Evolutionary conservation across 225 moss, liverwort and hornwort genomes (phyloP), one percentile per base, ranked within the genome.

Genomic region (Neckera pumila): DNA sequence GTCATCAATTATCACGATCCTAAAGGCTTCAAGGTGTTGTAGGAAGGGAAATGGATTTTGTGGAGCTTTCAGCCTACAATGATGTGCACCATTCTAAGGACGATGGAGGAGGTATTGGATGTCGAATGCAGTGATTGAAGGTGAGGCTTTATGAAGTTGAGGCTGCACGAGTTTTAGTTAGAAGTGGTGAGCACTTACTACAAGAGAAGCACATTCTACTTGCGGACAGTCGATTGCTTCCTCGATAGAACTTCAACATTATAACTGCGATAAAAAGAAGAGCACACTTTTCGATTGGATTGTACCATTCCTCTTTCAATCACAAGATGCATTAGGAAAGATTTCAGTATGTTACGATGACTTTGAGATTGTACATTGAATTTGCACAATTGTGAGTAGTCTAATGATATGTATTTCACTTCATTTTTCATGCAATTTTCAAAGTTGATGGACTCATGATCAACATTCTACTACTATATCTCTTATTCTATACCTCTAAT

Each of bases 1-100:
- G 11, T 54, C 61, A 31, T 60, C 7, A 58, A 69, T 63, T 12
- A 73, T 45, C 83, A 64, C 45, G n/a, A 66, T 79, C 45, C 79
- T 88, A 58, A 90, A 86, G 58, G 28, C 47, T 80, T 80, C 11
- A 26, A 63, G 57, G 45, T 88, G 56, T 87, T 86, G 21, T 94
- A 97, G 96, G 95, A 73, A 89, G 96, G 87, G 97, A 98, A 71
- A 99, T 97, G 97, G 97, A 99, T 89, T 89, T 94, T 87, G 92
- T 98, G 94, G 98, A 98, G 92, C 80, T 97, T 23, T 96, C 96
- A 54, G 93, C 96, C 6, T 99, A 99, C 83, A 96, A 96, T n/a
- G 89, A 96, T 88, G 95, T 98, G 80, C 94, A 86, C 86, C 96
- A 86, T 89, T 83, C 88, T 51, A 92, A 92, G 87, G 89, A 88